phyloP scores from a whole-genome alignment of 169 alveolate species.

The Eimeria brunetti region DNA sequence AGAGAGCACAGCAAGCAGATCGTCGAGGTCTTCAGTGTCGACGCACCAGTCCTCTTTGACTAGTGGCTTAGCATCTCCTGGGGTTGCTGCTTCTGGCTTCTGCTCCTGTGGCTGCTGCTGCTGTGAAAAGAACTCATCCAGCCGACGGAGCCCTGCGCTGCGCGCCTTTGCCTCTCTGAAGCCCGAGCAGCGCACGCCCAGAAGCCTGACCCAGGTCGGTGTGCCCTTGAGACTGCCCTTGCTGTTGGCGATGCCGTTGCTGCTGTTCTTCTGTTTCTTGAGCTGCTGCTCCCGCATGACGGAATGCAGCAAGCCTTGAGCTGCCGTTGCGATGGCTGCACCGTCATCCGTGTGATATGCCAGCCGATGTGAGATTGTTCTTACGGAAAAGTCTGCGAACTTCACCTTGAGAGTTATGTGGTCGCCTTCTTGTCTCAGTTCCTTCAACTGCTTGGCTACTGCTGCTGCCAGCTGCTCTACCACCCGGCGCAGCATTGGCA shows the following conservation, averaged over 20 bases:
- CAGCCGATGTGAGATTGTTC: constrained; percentile 63
- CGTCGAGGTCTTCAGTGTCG: constrained; percentile 68
- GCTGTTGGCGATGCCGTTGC: not conserved
- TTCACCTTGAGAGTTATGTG: constrained; percentile 41
- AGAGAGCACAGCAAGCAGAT: constrained; percentile 43
- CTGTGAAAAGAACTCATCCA: constrained; percentile 60
- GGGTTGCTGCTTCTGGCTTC: not conserved
- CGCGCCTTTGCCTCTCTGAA: constrained; percentile 48
- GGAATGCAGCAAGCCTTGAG: constrained; percentile 59
- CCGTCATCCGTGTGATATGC: constrained; percentile 56
- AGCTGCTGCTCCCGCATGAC: constrained; percentile 63
- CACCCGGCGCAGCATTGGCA: constrained; percentile 61
- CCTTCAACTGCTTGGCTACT: constrained; percentile 60
- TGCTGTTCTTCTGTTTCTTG: constrained; percentile 40
- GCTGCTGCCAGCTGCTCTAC: constrained; percentile 54
- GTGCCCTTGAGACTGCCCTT: not conserved
- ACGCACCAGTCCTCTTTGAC: constrained; percentile 1
- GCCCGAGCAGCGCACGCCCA: constrained; percentile 70
- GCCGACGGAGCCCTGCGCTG: constrained; percentile 49
- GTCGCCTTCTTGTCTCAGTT: constrained; percentile 42
- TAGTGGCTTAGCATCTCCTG: not conserved
- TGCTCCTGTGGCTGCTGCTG: constrained; percentile 54
- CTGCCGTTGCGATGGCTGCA: constrained; percentile 49
- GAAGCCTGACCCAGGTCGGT: constrained; percentile 47
- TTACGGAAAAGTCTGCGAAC: constrained; percentile 55